Evolutionary conservation across 805 yeast genomes (phyloP).

Genomic region (Hanseniaspora nectarophila): DNA sequence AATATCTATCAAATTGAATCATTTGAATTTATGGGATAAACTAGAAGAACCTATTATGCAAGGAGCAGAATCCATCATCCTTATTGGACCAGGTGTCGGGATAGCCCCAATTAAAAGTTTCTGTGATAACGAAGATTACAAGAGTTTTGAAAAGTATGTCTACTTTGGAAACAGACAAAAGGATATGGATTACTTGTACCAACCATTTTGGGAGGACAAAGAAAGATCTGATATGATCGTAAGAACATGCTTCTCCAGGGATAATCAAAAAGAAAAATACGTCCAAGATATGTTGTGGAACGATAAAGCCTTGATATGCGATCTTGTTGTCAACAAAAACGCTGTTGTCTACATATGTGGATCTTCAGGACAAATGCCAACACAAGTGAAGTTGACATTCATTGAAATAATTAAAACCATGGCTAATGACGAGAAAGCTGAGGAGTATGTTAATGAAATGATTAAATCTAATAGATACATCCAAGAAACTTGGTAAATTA

Average conservation of each 20-base stretch:
- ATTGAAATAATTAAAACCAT: conserved; percentile 45
- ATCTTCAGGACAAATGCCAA: conserved; percentile 88
- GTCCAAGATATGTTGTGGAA: conserved; percentile 65
- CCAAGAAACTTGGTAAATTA: conserved; percentile 75
- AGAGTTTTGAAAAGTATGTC: conserved; percentile 24
- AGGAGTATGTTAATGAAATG: conserved; percentile 40
- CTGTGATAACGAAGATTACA: conserved; percentile 37
- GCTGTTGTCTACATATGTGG: conserved; percentile 79
- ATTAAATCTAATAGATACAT: conserved; percentile 57
- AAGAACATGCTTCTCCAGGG: conserved; percentile 39
- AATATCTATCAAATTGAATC: conserved; percentile 43
- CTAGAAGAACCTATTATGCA: conserved; percentile 30
- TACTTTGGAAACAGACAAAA: conserved; percentile 69
- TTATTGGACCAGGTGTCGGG: conserved; percentile 93
- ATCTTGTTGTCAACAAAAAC: conserved; percentile 40
- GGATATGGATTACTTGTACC: conserved; percentile 41
- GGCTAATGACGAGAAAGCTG: conserved; percentile 34
- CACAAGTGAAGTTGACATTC: conserved; percentile 70
- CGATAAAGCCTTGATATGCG: conserved; percentile 38
- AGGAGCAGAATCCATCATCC: conserved; percentile 31
- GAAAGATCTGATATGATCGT: neutral
- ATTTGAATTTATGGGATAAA: conserved; percentile 24
- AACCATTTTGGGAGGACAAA: conserved; percentile 17
- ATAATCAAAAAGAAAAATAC: conserved; percentile 37
- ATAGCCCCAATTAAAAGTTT: conserved; percentile 82